Evolutionary conservation across 1,139 yeast genomes (phyloP).

Genomic region (Sugiyamaella pinicola): DNA sequence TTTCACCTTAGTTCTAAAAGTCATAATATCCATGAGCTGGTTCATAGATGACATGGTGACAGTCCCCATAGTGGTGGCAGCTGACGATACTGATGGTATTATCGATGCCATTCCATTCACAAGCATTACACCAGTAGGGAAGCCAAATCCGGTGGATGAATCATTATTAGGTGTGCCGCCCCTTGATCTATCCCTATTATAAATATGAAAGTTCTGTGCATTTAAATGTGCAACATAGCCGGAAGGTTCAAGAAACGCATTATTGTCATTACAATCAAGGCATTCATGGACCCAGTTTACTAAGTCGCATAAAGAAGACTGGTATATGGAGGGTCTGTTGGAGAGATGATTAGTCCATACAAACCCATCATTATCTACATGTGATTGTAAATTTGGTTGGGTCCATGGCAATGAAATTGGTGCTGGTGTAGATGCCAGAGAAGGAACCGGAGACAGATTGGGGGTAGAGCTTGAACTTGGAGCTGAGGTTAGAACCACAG

Average conservation of each 20-base stretch:
- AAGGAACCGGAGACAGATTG: too few relatives aligned
- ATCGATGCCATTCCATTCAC: constrained; percentile 15
- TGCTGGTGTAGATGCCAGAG: too few relatives aligned
- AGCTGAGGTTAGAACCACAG: background rate
- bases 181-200: background rate
- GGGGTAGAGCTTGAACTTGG: background rate
- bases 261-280: constrained; percentile 30
- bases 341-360: constrained; percentile 31
- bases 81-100: constrained; percentile 21
- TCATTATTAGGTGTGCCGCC: background rate
- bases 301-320: constrained; percentile 32
- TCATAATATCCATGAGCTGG: constrained; percentile 31
- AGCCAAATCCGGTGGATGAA: background rate
- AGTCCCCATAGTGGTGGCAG: constrained; percentile 22
- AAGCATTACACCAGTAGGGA: constrained; percentile 2
- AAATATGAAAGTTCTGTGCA: constrained; percentile 3
- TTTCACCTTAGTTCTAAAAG: constrained; percentile 12
- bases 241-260: constrained; percentile 34
- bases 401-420: too few relatives aligned
- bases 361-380: constrained; percentile 33
- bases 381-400: background rate
- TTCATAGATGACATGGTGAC: constrained; percentile 35
- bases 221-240: constrained; percentile 36
- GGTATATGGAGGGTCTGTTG: constrained; percentile 15
- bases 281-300: constrained; percentile 37